These are phyloP conservation scores for Annulohypoxylon maeteangense DNA, from an alignment of 495 filamentous ascomycete species.

Conservation along the genomic window DNA sequence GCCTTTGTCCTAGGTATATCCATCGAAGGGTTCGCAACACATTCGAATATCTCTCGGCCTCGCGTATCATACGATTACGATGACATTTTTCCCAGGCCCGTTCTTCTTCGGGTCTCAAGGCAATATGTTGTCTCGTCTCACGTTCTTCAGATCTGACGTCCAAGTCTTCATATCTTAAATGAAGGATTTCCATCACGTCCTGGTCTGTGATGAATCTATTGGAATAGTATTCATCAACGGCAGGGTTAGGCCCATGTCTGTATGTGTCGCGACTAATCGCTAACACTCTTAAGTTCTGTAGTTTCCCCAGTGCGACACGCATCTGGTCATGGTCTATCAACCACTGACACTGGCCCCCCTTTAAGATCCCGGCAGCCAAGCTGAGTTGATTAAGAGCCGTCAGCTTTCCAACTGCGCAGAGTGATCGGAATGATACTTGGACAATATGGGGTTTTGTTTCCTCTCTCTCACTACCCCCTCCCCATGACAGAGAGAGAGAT, in stretches of 20 bases:
- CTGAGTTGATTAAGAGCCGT: not conserved
- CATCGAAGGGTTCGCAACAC: not conserved
- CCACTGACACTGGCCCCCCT: not conserved
- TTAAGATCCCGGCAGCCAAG: not conserved
- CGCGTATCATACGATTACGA: not conserved
- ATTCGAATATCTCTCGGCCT: not conserved
- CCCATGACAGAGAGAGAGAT: not conserved
- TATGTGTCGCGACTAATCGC: not conserved
- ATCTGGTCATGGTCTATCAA: not conserved
- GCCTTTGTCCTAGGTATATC: not conserved
- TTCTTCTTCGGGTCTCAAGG: not conserved
- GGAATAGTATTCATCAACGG: not conserved
- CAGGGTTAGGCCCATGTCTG: not conserved
- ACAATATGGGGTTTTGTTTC: not conserved
- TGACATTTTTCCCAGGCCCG: not conserved
- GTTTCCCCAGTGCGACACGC: not conserved
- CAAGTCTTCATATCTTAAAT: not conserved
- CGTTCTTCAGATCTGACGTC: not conserved
- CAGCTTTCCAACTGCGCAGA: not conserved
- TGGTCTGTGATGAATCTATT: not conserved
- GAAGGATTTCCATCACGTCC: not conserved
- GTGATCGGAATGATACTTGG: not conserved
- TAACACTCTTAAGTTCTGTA: not conserved
- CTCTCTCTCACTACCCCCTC: not conserved
- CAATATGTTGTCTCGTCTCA: not conserved